Base-by-base conservation (phyloP, 306 rosid genomes). In the Vachellia pachyceras region DNA sequence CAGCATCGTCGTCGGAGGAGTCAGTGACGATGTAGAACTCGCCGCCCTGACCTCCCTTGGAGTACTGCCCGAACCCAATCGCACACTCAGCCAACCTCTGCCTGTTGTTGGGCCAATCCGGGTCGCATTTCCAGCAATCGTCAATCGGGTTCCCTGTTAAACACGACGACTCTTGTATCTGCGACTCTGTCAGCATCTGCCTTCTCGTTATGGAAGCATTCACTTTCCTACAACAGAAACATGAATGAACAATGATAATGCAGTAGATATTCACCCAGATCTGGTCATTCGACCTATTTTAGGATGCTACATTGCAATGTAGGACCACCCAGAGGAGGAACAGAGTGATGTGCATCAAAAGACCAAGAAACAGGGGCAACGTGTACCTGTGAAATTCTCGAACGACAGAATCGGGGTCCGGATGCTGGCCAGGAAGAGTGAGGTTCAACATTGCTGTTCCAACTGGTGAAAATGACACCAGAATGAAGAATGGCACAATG, bases 121-220 rank as follows among this genome's bases (percentile, higher is more conserved):
- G 94, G 85, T 95, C 99, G 67, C 99, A 95, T 92, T 93, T 95
- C 99, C 99, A 95, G 81, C 99, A 95, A 79, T 95, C 99, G 50
- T 95, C 99, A 0, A 95, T 91, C 3, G 99, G 99, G 85, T 95
- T 95, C 0, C 99, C 99, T 1, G 98, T 95, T 45, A 82, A 75
- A 73, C 99, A 95, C 12, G 94, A 47, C 20, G 89, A 54, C 17
- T 80, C 79, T 11, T 83, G 88, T 63, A 71, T 80, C 67, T 66
- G 23, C 20, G 90, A 77, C n/a, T 69, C 35, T 69, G 79, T 79
- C 25, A 93, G 76, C 91, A 87, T 89, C 54, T 90, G 75, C 87
- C 97, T 89, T 82, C 99, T 91, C 42, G 90, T 61, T 3, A 95
- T 47, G 1, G 99, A 95, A 67, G 87, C 99, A 84, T 93, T 95